Evolutionary conservation across 2,329 filamentous ascomycete species (phyloP).

Genomic region (Aspergillus persii): DNA sequence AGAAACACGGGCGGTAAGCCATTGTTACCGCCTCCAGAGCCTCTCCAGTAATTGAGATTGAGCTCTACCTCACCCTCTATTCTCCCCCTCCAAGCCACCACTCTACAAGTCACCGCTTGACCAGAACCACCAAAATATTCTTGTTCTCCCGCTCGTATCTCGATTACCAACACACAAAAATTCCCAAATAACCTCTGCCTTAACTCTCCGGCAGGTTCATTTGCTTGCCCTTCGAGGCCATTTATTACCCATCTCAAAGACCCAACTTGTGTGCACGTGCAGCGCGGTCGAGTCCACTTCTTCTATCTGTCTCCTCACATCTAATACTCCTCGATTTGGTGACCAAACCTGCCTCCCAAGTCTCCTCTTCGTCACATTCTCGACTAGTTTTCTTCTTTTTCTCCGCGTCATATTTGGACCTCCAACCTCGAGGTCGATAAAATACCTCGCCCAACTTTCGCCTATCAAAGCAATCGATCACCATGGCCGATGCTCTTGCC

Average conservation of each 20-base stretch:
- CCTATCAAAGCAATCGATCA: conserved; percentile 19
- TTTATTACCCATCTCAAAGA: background rate
- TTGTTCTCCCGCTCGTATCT: background rate
- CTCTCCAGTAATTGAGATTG: background rate
- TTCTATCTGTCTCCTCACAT: background rate
- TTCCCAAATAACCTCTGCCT: background rate
- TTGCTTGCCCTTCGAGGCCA: background rate
- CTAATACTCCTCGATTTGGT: background rate
- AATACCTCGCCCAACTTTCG: background rate
- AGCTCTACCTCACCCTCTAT: background rate
- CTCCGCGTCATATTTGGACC: background rate
- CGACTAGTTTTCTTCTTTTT: background rate
- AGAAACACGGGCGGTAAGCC: background rate
- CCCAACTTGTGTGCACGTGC: background rate
- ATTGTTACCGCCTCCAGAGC: background rate
- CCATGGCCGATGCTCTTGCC: conserved; percentile 45
- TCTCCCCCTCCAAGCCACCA: background rate
- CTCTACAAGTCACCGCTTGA: background rate
- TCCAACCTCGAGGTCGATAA: background rate
- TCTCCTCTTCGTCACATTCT: background rate
- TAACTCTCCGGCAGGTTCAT: background rate
- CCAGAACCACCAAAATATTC: background rate
- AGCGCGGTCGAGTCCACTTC: background rate
- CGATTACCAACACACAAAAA: background rate
- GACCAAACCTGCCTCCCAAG: background rate